phyloP scores from a whole-genome alignment of 805 yeast species.

The Pichia exigua region DNA sequence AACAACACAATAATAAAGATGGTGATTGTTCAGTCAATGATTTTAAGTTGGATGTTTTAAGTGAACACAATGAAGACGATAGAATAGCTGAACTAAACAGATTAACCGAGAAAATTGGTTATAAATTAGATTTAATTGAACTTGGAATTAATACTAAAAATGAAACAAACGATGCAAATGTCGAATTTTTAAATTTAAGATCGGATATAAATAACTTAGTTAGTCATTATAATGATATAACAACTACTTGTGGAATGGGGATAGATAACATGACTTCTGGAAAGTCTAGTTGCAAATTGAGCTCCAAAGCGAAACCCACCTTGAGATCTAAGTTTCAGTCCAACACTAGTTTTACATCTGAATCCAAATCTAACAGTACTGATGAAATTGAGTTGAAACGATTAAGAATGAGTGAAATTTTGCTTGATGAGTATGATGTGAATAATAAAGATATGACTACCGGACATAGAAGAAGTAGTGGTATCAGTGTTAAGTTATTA shows the following conservation, averaged over 20 bases:
- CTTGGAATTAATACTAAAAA: slow-evolving; percentile 9
- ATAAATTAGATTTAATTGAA: slow-evolving; percentile 18
- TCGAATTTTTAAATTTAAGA: slow-evolving; percentile 5
- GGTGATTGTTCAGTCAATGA: slow-evolving; percentile 3
- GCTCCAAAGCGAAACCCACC: no score
- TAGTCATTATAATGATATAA: slow-evolving; percentile 6
- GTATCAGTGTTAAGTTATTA: slow-evolving; percentile 24
- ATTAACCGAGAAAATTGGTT: slow-evolving; percentile 15
- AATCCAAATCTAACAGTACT: background rate
- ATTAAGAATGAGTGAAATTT: slow-evolving; percentile 7
- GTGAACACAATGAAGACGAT: slow-evolving; percentile 19
- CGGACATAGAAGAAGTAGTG: slow-evolving; percentile 23
- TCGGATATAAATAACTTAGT: slow-evolving; percentile 11
- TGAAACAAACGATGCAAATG: slow-evolving; percentile 6
- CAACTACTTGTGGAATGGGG: background rate
- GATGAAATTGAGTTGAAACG: background rate
- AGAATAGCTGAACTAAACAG: slow-evolving; percentile 10
- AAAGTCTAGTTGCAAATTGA: background rate
- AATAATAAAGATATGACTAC: background rate
- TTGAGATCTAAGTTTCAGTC: background rate
- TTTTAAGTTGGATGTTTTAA: slow-evolving; percentile 11
- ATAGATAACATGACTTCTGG: background rate
- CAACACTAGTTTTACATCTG: background rate
- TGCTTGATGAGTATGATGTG: slow-evolving; percentile 1
- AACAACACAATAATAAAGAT: slow-evolving; percentile 3